Evolutionary conservation across 2,329 filamentous ascomycete genomes (phyloP).

Genomic region (Aspergillus transmontanensis): DNA sequence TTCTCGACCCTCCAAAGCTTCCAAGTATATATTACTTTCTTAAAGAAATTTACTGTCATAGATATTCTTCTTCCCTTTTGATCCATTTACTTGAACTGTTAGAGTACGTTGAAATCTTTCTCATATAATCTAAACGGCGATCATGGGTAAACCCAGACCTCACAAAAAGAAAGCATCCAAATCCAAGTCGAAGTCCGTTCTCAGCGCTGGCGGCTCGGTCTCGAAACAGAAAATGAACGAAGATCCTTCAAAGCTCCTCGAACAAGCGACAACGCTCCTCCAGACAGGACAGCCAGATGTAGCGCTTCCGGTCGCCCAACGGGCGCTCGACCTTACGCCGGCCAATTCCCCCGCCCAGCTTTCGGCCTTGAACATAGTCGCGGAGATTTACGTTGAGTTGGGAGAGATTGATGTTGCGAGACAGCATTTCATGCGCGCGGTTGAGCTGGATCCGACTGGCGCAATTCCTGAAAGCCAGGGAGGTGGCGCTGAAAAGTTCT

Average conservation of each 20-base stretch:
- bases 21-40: neutral
- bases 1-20: conserved; percentile 9
- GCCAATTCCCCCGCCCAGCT: conserved; percentile 42
- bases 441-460: conserved; percentile 76
- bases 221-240: conserved; percentile 50
- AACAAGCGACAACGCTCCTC: conserved; percentile 58
- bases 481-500: conserved; percentile 88
- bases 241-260: conserved; percentile 58
- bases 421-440: conserved; percentile 71
- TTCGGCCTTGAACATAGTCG: conserved; percentile 72
- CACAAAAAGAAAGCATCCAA: conserved; percentile 48
- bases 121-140: conserved; percentile 17
- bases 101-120: conserved; percentile 16
- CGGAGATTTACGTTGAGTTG: conserved; percentile 78
- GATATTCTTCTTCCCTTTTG: neutral
- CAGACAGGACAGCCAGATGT: conserved; percentile 61
- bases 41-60: neutral
- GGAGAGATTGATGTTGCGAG: conserved; percentile 79
- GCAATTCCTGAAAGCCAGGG: conserved; percentile 69
- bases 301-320: conserved; percentile 57
- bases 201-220: conserved; percentile 43
- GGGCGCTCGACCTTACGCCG: conserved; percentile 49
- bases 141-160: conserved; percentile 57
- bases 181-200: conserved; percentile 46
- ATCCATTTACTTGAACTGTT: neutral